Base-by-base conservation (phyloP, 768 basidiomycete species). In the Glaciozyma antarctica region DNA sequence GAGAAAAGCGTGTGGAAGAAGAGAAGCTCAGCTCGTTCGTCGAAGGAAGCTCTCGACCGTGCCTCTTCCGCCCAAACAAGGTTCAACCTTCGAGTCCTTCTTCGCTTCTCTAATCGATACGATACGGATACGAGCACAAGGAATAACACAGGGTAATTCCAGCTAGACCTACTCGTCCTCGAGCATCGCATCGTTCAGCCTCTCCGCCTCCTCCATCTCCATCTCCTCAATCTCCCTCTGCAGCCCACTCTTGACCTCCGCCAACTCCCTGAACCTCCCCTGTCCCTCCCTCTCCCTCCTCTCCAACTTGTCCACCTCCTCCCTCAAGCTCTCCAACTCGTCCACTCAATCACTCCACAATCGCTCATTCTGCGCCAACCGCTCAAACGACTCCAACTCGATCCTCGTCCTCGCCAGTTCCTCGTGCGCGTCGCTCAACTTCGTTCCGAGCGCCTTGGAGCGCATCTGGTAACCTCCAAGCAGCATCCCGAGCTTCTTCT, bases 391-490 rank as follows among this genome's bases (percentile, higher is more conserved):
- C 69, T 88, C 86, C 69, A 86, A 79, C 51, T 94, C 90, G 38
- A 86, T 69, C 72, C 86, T 79, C 24, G 80, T 81, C 73, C 80
- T 80, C 62, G 85, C 82, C 38, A 92, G 79, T 71, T 86, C 86
- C 43, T 83, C 83, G 75, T 89, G 90, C 1, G 84, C 82, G 34
- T 84, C 82, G 3, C 75, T 73, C 12, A 75, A 60, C 64, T 75
- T 71, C 28, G 24, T 61, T 17, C 69, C 73, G 58, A 92, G 80
- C 48, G 83, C 82, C 73, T 81, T 81, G 34, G 85, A 84, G 15
- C 93, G 84, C 47, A 82, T 81, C 74, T 88, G 84, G 76, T 98
- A 98, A 13, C 95, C 95, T n/a, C 92, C 92, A 4, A 98, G 83
- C 19, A 83, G 82, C 63, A 91, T 84, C 13, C 81, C 82, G 15